phyloP scores from a whole-genome alignment of 768 basidiomycete genomes.

The Leccinum rimulosum region DNA sequence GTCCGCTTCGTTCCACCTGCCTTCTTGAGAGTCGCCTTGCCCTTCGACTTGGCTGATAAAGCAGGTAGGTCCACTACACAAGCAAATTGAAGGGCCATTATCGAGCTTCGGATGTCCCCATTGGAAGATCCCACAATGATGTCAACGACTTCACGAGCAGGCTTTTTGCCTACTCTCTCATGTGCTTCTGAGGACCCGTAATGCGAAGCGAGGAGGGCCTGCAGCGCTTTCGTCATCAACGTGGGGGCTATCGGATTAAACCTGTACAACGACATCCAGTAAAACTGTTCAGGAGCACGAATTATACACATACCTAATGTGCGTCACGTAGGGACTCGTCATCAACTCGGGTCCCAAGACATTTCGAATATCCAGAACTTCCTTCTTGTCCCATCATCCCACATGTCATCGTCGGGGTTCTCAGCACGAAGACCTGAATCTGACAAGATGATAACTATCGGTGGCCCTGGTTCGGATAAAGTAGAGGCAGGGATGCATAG shows the following conservation, averaged over 20 bases:
- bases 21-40: slow-evolving; percentile 35
- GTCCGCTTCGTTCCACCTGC: slow-evolving; percentile 14
- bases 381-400: slow-evolving; percentile 51
- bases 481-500: slow-evolving; percentile 40
- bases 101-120: slow-evolving; percentile 90
- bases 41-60: slow-evolving; percentile 15
- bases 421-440: slow-evolving; percentile 81
- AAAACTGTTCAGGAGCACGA: not conserved
- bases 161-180: slow-evolving; percentile 30
- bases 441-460: slow-evolving; percentile 80
- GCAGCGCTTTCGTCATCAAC: slow-evolving; percentile 75
- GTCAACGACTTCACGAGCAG: slow-evolving; percentile 68
- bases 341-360: slow-evolving; percentile 70
- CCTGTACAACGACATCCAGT: slow-evolving; percentile 37
- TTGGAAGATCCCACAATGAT: slow-evolving; percentile 74
- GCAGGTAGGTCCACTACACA: slow-evolving; percentile 44
- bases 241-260: slow-evolving; percentile 94
- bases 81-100: slow-evolving; percentile 91
- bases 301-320: slow-evolving; percentile 60
- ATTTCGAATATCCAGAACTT: slow-evolving; percentile 63
- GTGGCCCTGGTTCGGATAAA: slow-evolving; percentile 35
- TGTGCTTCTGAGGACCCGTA: slow-evolving; percentile 33
- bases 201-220: slow-evolving; percentile 50
- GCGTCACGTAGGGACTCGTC: slow-evolving; percentile 71
- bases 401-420: slow-evolving; percentile 43